Conservation (phyloP, 441 rosid genomes). For the Biscutella laevigata region DNA sequence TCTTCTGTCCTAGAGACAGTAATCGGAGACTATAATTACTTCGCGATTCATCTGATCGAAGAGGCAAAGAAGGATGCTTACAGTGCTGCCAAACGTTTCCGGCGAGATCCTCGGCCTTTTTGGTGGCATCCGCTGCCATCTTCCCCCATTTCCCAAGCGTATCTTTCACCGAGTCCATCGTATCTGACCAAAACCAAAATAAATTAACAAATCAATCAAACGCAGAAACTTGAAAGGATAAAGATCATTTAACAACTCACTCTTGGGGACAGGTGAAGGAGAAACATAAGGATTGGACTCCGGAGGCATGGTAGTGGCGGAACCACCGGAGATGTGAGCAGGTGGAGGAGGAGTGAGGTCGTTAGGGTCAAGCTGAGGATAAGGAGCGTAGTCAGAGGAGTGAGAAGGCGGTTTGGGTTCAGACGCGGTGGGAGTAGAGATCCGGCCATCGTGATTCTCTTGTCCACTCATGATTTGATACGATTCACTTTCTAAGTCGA, state of each 20-base stretch:
- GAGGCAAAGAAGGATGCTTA: conserved; percentile 21
- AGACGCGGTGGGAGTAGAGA: conserved; percentile 20
- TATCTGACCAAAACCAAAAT: conserved; percentile 37
- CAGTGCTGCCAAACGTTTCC: conserved; percentile 90
- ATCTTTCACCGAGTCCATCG: conserved; percentile 65
- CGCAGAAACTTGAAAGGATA: background rate
- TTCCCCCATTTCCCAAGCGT: conserved; percentile 69
- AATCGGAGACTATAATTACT: background rate
- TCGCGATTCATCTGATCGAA: background rate
- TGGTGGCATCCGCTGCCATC: conserved; percentile 72
- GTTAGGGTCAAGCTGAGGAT: conserved; percentile 69
- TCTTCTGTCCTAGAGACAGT: background rate
- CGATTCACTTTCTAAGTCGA: background rate
- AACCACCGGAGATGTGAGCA: conserved; percentile 29
- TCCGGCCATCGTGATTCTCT: conserved; percentile 20
- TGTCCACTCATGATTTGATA: conserved; percentile 22
- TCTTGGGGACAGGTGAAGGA: conserved; percentile 40
- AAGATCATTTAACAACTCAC: no score
- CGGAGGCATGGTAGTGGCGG: conserved; percentile 73
- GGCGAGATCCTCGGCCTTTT: conserved; percentile 82
- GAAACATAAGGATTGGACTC: conserved; percentile 79
- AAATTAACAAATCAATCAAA: background rate
- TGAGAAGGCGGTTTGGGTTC: conserved; percentile 29
- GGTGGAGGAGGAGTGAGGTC: conserved; percentile 61
- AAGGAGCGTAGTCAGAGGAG: conserved; percentile 74